Conservation (phyloP, 345 rosid species). For the Geranium brycei region DNA sequence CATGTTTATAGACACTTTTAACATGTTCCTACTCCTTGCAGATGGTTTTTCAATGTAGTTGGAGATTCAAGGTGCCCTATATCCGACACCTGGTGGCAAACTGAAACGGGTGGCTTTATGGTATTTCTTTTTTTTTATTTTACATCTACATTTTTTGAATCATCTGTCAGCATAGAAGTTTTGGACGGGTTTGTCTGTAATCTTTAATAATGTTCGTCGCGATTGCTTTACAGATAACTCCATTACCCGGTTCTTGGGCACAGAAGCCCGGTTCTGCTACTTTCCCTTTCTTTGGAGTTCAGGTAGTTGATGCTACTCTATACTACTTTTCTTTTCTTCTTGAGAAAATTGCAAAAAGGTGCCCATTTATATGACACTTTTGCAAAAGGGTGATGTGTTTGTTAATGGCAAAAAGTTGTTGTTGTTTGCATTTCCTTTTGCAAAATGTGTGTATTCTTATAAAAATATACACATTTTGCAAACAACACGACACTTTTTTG, state of each 20-base stretch:
- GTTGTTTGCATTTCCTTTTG: no score
- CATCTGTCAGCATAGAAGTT: no score
- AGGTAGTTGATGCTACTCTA: conserved; percentile 34
- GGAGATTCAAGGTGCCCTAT: conserved; percentile 91
- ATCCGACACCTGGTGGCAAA: conserved; percentile 99
- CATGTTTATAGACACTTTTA: background rate
- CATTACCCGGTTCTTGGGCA: conserved; percentile 97
- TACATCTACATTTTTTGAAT: background rate
- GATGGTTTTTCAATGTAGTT: conserved; percentile 91
- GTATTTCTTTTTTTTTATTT: conserved; percentile 23
- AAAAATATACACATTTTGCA: no score
- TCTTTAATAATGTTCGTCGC: no score
- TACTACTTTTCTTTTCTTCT: background rate
- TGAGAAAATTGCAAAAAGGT: no score
- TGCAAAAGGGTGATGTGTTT: no score
- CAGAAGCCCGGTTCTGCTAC: conserved; percentile 99
- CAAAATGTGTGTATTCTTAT: no score
- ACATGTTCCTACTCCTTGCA: conserved; percentile 8
- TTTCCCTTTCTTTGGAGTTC: conserved; percentile 98
- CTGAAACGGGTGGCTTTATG: conserved; percentile 99
- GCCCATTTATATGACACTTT: no score
- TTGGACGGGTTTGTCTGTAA: background rate
- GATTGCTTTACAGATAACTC: conserved; percentile 52
- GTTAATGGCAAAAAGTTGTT: no score
- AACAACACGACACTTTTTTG: background rate